Evolutionary conservation across 257 asterid species (phyloP), one percentile per base, ranked within the genome.

Genomic region (Oldenlandia corymbosa): DNA sequence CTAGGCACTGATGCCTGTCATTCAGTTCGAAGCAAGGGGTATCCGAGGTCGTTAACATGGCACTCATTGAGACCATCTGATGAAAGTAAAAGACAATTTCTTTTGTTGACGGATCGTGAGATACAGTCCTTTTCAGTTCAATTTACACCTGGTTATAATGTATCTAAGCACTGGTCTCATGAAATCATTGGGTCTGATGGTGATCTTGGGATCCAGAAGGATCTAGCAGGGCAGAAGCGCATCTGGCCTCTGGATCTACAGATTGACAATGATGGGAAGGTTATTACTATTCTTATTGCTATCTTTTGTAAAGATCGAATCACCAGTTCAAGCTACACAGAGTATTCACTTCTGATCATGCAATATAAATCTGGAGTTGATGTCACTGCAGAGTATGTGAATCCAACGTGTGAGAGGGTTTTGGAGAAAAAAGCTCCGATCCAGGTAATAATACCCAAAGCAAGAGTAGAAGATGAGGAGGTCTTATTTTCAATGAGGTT

Each of bases 361-460:
- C 96, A 91, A 77, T 86, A 86, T 68, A 88, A 77, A 77, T 81
- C 96, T 67, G 91, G 95, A 67, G 77, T 85, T n/a, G 75, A 78
- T 73, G 69, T 83, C 60, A 69, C 75, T 47, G 32, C 76, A 32
- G 80, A 75, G 45, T 42, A 26, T 60, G 43, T 62, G 11, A 76
- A 76, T 73, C 81, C 95, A 52, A 70, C 73, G 49, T 82, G 79
- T 69, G 90, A 81, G 67, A 79, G 74, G 49, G 69, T 91, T 71
- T 78, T 88, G 83, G 98, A 91, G 81, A 86, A 82, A 68, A 89
- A 83, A 68, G 91, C 92, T 48, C 88, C 93, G 24, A 76, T 79
- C 78, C 96, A 84, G 80, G 98, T 91, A 68, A 88, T 91, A 73
- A 80, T 88, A 74, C 96, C 96, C 61, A 91, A 91, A 86, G 98